Percentiles rank a stretch among this genome's conserved stretches.
phyloP scores from a whole-genome alignment of 129 eudicot species.

The Flaveria sonorensis region DNA sequence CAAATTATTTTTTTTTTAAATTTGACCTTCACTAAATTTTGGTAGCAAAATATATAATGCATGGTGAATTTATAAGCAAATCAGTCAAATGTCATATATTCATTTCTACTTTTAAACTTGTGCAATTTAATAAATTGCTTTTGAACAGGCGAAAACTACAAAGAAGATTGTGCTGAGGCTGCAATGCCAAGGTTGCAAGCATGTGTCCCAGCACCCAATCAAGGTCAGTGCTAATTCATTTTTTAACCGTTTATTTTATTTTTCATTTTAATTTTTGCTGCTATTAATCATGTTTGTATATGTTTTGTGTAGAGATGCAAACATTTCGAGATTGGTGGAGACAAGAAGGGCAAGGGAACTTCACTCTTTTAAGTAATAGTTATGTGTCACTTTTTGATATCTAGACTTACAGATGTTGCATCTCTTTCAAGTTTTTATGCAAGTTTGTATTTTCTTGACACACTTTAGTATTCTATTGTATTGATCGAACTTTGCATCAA shows the following conservation, averaged over 20 bases:
- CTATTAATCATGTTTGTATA: constrained; percentile 3
- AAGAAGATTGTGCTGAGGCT: constrained; percentile 66
- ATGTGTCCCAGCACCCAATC: constrained; percentile 61
- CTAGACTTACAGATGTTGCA: neutral
- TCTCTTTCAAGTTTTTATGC: constrained; percentile 18
- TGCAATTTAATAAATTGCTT: too few relatives aligned
- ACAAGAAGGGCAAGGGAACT: constrained; percentile 77
- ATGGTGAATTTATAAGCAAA: neutral
- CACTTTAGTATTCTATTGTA: neutral
- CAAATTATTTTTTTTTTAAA: neutral
- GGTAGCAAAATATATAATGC: neutral
- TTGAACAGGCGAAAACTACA: constrained; percentile 57
- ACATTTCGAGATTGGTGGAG: constrained; percentile 73
- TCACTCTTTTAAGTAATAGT: constrained; percentile 43
- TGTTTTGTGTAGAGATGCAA: constrained; percentile 54
- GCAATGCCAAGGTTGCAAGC: constrained; percentile 72
- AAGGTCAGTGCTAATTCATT: constrained; percentile 33
- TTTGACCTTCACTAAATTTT: neutral
- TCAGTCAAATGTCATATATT: too few relatives aligned
- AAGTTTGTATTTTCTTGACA: constrained; percentile 16
- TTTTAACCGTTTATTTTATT: neutral
- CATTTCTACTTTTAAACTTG: neutral
- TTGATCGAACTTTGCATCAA: neutral
- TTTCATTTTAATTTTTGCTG: neutral
- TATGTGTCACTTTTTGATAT: neutral